Evolutionary conservation across 148 eudicot species (phyloP).

Genomic region (Persicaria maculosa): DNA sequence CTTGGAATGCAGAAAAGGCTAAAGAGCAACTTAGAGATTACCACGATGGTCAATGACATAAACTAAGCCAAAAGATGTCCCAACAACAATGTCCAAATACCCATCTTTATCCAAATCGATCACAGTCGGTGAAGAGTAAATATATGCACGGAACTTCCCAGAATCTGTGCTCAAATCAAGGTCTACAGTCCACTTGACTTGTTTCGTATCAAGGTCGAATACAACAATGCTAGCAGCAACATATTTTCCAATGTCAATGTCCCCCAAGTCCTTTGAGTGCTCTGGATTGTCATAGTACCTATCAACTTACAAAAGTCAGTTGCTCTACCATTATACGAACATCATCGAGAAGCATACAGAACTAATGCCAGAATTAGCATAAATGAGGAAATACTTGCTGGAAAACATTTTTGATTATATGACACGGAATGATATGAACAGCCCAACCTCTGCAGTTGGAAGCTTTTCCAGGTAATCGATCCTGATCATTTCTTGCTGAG

Average conservation of each 20-base stretch:
- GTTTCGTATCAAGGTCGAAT: conserved; percentile 91
- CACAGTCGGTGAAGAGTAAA: conserved; percentile 85
- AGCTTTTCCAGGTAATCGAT: too few relatives aligned
- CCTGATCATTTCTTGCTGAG: too few relatives aligned
- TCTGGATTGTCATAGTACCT: conserved; percentile 98
- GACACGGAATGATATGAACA: too few relatives aligned
- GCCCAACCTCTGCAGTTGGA: too few relatives aligned
- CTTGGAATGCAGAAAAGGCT: neutral
- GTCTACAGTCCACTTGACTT: conserved; percentile 80
- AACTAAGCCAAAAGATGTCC: conserved; percentile 91
- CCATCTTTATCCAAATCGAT: conserved; percentile 97
- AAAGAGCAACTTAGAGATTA: conserved; percentile 21
- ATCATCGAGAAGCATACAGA: neutral
- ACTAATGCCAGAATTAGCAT: too few relatives aligned
- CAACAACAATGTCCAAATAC: conserved; percentile 85
- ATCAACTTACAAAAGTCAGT: conserved; percentile 29
- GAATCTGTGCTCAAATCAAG: conserved; percentile 82
- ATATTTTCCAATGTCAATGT: conserved; percentile 85
- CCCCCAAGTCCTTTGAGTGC: conserved; percentile 87
- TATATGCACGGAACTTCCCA: conserved; percentile 75
- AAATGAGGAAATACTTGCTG: too few relatives aligned
- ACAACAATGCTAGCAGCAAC: conserved; percentile 95
- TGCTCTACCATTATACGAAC: conserved; percentile 13
- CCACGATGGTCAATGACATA: conserved; percentile 93
- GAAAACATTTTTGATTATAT: too few relatives aligned